phyloP scores from a whole-genome alignment of 768 basidiomycete species.

The Boletus rufocinnamomeus region DNA sequence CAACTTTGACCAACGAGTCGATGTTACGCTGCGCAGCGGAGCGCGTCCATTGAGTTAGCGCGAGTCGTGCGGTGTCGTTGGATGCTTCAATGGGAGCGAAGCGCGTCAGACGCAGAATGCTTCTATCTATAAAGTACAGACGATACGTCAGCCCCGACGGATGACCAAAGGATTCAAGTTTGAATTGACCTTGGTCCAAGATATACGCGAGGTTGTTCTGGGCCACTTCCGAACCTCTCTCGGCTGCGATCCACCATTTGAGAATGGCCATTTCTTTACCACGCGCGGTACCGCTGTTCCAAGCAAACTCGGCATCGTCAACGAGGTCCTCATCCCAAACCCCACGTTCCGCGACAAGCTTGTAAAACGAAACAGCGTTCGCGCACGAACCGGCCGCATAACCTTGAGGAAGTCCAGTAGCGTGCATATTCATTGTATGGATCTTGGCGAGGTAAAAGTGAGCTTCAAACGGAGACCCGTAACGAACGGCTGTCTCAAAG shows the following conservation, averaged over 20 bases:
- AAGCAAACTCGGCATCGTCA: constrained; percentile 75
- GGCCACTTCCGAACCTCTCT: constrained; percentile 87
- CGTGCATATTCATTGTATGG: constrained; percentile 58
- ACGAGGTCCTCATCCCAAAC: constrained; percentile 82
- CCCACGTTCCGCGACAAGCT: constrained; percentile 89
- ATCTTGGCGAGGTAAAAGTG: constrained; percentile 92
- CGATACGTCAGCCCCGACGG: constrained; percentile 27
- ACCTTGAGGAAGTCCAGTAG: constrained; percentile 44
- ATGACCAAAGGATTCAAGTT: constrained; percentile 32
- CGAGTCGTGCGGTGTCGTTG: constrained; percentile 79
- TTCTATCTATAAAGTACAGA: constrained; percentile 53
- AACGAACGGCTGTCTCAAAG: constrained; percentile 82
- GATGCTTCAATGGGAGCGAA: constrained; percentile 73
- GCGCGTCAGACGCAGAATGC: constrained; percentile 63
- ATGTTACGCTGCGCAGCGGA: constrained; percentile 92
- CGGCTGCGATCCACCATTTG: constrained; percentile 94
- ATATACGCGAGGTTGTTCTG: constrained; percentile 95
- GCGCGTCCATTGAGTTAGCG: constrained; percentile 91
- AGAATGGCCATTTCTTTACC: constrained; percentile 85
- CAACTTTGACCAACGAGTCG: constrained; percentile 97
- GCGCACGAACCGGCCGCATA: constrained; percentile 77
- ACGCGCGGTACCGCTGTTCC: constrained; percentile 67
- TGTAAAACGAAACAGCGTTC: constrained; percentile 90
- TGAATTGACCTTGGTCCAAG: constrained; percentile 78
- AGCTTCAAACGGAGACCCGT: constrained; percentile 92